A percentile compares a stretch with the other conserved stretches of the same genome.
Evolutionary conservation across 106 monocot genomes (phyloP).

Genomic region (Dendrobium huoshanense): DNA sequence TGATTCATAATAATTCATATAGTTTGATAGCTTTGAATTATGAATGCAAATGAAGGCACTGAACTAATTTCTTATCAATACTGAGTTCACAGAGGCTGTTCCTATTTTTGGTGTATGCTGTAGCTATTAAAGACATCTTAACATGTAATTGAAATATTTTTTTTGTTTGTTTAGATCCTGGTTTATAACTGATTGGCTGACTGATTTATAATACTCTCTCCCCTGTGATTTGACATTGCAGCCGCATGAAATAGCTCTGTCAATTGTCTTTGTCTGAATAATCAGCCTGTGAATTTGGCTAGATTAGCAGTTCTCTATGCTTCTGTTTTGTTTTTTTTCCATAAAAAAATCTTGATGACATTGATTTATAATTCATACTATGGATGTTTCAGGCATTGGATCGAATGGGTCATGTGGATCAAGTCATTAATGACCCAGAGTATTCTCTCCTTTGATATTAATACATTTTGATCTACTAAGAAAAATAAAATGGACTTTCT

Average conservation of each 20-base stretch:
- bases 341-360: background rate
- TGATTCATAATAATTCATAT: background rate
- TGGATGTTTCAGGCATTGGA: conserved; percentile 67
- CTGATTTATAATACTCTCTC: background rate
- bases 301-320: background rate
- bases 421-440: conserved; percentile 97
- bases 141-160: background rate
- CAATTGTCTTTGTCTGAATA: background rate
- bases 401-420: conserved; percentile 83
- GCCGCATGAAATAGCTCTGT: background rate
- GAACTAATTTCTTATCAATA: background rate
- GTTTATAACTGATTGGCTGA: background rate
- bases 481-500: background rate
- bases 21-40: background rate
- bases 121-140: background rate
- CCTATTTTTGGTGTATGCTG: background rate
- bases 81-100: background rate
- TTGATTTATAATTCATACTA: conserved; percentile 2
- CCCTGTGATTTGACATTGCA: background rate
- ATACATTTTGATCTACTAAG: conserved; percentile 10
- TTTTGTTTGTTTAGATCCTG: background rate
- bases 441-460: conserved; percentile 20
- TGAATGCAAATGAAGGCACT: background rate
- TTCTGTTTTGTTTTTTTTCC: background rate
- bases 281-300: background rate